These are phyloP conservation scores for Knufia petricola DNA, from an alignment of 2,329 filamentous ascomycete genomes.

Conservation along the genomic window DNA sequence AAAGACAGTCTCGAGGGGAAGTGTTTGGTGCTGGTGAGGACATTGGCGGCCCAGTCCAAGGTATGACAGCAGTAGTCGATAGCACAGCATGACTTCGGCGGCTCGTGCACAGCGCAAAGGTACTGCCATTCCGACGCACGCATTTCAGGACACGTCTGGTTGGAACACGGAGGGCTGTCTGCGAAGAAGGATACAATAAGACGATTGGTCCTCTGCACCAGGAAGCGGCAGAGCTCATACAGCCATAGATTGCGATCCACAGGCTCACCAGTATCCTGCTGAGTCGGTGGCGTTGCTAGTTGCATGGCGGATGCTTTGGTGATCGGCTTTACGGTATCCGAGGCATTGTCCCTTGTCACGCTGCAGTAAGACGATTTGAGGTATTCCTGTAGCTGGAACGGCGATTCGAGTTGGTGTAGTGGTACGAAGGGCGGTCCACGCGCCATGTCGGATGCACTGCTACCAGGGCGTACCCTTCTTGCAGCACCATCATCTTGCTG, in stretches of 20 bases:
- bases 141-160: slow-evolving; percentile 91
- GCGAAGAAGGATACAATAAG: slow-evolving; percentile 88
- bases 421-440: slow-evolving; percentile 82
- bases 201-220: slow-evolving; percentile 88
- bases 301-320: slow-evolving; percentile 63
- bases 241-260: slow-evolving; percentile 88
- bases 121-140: slow-evolving; percentile 98
- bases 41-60: slow-evolving; percentile 92
- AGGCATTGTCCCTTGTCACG: slow-evolving; percentile 53
- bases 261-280: slow-evolving; percentile 28
- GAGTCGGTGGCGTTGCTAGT: slow-evolving; percentile 69
- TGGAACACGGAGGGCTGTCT: slow-evolving; percentile 80
- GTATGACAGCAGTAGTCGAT: slow-evolving; percentile 99
- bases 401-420: slow-evolving; percentile 81
- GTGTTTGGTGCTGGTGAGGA: slow-evolving; percentile 86
- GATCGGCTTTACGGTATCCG: slow-evolving; percentile 57
- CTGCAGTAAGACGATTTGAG: slow-evolving; percentile 83
- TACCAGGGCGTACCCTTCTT: slow-evolving; percentile 83
- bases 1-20: slow-evolving; percentile 76
- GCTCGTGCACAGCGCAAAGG: slow-evolving; percentile 92
- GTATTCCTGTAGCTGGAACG: slow-evolving; percentile 95
- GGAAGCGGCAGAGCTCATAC: slow-evolving; percentile 93
- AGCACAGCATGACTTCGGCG: slow-evolving; percentile 91
- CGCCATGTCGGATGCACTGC: slow-evolving; percentile 84
- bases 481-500: slow-evolving; percentile 62